A percentile compares a stretch with the other conserved stretches of the same genome.
Conservation (phyloP, 177 flowering plant genomes). For the Vitis hybrid region DNA sequence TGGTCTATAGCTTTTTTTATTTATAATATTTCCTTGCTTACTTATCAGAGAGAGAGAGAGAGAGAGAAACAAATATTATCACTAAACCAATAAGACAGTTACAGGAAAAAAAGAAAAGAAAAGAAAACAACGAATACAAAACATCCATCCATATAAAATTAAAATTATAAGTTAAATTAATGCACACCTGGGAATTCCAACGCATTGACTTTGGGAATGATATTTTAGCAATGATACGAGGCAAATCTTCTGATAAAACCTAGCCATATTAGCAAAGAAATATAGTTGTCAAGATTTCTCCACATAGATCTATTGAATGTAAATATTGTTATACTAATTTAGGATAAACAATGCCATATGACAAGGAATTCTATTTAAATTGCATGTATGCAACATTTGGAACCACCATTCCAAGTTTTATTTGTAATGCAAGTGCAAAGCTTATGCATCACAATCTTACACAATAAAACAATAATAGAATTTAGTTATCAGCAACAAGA, state of each 20-base stretch:
- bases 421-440: background rate
- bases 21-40: no score
- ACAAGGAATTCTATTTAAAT: background rate
- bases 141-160: background rate
- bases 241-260: slow-evolving; percentile 88
- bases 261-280: slow-evolving; percentile 18
- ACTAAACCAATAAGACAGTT: background rate
- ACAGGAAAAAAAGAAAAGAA: background rate
- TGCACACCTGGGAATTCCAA: slow-evolving; percentile 84
- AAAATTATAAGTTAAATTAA: background rate
- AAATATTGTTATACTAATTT: background rate
- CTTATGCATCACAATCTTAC: background rate
- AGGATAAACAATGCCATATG: background rate
- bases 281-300: background rate
- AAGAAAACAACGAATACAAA: background rate
- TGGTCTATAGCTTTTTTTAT: no score
- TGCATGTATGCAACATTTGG: background rate
- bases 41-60: no score
- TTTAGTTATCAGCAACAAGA: background rate
- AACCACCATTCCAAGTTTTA: background rate
- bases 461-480: background rate
- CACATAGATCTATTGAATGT: background rate
- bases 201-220: slow-evolving; percentile 96
- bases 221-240: slow-evolving; percentile 56
- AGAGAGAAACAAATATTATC: no score